phyloP scores from a whole-genome alignment of 1,139 yeast genomes.

The Maudiozyma humilis region DNA sequence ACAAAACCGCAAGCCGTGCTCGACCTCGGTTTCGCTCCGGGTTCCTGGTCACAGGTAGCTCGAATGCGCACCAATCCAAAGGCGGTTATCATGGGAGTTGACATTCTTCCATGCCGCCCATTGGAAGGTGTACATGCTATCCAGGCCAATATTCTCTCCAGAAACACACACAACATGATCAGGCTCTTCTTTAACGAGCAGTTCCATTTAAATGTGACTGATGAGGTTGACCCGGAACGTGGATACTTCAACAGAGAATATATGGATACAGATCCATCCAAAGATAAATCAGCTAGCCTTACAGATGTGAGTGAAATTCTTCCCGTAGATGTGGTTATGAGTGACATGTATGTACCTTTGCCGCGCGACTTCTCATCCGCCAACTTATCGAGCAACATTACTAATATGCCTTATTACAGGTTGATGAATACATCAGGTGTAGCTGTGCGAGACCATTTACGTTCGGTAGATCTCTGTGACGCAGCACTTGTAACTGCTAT shows the following conservation, averaged over 20 bases:
- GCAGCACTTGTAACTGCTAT: conserved; percentile 76
- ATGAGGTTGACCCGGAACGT: conserved; percentile 22
- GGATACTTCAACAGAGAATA: conserved; percentile 24
- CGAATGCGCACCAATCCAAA: conserved; percentile 46
- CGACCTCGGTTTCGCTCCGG: conserved; percentile 92
- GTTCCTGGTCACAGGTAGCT: conserved; percentile 89
- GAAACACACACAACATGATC: conserved; percentile 54
- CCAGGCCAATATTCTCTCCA: conserved; percentile 79
- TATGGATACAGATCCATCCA: conserved; percentile 6
- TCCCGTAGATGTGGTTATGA: conserved; percentile 62
- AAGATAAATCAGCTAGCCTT: conserved; percentile 1
- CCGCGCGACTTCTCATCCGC: conserved; percentile 42
- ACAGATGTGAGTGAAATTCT: conserved; percentile 13
- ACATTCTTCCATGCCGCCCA: conserved; percentile 68
- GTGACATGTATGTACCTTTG: conserved; percentile 82
- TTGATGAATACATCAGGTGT: conserved; percentile 67
- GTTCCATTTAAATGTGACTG: conserved; percentile 20
- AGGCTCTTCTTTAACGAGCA: conserved; percentile 46
- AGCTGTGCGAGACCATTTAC: conserved; percentile 51
- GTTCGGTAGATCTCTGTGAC: conserved; percentile 69
- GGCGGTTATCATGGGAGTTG: conserved; percentile 78
- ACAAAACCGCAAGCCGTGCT: conserved; percentile 45
- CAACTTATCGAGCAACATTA: conserved; percentile 60
- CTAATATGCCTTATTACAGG: conserved; percentile 71
- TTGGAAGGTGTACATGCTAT: conserved; percentile 71